Evolutionary conservation across 1,139 yeast species (phyloP).

Genomic region (Geotrichum aggregatum): DNA sequence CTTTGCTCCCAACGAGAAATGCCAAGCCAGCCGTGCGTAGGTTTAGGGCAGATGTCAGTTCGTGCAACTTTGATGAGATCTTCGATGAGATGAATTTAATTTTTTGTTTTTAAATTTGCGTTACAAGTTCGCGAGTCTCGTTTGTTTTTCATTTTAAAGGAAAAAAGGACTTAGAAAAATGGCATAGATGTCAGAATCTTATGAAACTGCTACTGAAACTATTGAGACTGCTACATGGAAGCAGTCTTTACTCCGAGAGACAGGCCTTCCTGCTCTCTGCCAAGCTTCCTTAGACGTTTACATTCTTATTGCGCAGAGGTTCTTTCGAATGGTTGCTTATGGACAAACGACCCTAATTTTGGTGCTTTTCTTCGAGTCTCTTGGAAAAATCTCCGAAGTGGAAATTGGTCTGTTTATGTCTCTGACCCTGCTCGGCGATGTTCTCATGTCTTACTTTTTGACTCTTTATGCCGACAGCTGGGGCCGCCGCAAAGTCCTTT

Average conservation of each 20-base stretch:
- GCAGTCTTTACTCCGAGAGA: slow-evolving; percentile 3
- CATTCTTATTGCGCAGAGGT: slow-evolving; percentile 65
- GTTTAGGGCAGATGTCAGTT: too few relatives aligned
- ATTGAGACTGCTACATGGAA: background rate
- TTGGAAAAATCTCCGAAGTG: slow-evolving; percentile 52
- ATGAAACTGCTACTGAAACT: background rate
- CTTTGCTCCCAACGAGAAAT: too few relatives aligned
- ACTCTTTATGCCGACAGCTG: slow-evolving; percentile 77
- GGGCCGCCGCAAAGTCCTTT: slow-evolving; percentile 67
- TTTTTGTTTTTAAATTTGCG: background rate
- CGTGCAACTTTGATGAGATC: too few relatives aligned
- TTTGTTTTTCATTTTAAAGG: background rate
- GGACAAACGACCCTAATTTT: slow-evolving; percentile 80
- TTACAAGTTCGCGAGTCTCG: too few relatives aligned
- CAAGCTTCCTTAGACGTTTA: slow-evolving; percentile 47
- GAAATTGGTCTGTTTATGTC: slow-evolving; percentile 80
- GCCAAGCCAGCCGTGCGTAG: too few relatives aligned
- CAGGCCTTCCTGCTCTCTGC: slow-evolving; percentile 19
- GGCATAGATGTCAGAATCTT: background rate
- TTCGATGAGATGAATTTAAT: background rate
- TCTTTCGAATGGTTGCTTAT: slow-evolving; percentile 69
- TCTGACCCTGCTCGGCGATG: slow-evolving; percentile 39
- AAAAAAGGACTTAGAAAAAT: background rate
- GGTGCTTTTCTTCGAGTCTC: slow-evolving; percentile 58
- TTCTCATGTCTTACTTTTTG: slow-evolving; percentile 13